A percentile compares a stretch with the other conserved stretches of the same genome.
phyloP scores from a whole-genome alignment of 441 rosid genomes.

The Jatropha podagrica region DNA sequence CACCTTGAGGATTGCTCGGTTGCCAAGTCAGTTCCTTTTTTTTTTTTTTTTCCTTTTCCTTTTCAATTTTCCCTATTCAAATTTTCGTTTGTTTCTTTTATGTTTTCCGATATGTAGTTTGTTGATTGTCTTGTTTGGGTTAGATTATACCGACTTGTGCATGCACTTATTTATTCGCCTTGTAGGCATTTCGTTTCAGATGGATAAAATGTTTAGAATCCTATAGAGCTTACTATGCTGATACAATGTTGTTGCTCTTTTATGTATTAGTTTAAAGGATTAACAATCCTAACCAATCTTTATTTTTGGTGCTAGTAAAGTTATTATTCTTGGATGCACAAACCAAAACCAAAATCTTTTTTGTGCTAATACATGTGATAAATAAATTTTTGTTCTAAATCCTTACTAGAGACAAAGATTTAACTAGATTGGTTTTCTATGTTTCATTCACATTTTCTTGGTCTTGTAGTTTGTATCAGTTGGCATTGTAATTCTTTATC shows the following conservation, averaged over 20 bases:
- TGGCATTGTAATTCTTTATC: background rate
- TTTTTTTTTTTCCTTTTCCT: background rate
- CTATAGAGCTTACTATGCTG: background rate
- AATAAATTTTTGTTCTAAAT: background rate
- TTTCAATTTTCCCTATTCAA: background rate
- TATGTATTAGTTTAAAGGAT: background rate
- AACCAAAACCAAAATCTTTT: background rate
- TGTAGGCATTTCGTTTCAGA: background rate
- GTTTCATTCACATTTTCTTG: background rate
- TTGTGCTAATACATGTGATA: background rate
- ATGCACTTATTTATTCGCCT: background rate
- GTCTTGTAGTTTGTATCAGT: background rate
- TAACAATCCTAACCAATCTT: background rate
- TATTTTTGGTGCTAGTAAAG: background rate
- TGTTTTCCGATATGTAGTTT: background rate
- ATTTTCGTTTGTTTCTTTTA: background rate
- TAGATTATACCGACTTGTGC: background rate
- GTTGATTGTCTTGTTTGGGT: background rate
- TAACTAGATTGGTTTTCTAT: background rate
- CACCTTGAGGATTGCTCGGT: conserved; percentile 72
- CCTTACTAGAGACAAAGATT: background rate
- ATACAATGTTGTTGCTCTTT: background rate
- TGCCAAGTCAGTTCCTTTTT: conserved; percentile 46
- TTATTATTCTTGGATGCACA: background rate
- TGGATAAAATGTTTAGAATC: background rate